Evolutionary conservation across 306 rosid species (phyloP).

Genomic region (Cyamopsis tetragonoloba): DNA sequence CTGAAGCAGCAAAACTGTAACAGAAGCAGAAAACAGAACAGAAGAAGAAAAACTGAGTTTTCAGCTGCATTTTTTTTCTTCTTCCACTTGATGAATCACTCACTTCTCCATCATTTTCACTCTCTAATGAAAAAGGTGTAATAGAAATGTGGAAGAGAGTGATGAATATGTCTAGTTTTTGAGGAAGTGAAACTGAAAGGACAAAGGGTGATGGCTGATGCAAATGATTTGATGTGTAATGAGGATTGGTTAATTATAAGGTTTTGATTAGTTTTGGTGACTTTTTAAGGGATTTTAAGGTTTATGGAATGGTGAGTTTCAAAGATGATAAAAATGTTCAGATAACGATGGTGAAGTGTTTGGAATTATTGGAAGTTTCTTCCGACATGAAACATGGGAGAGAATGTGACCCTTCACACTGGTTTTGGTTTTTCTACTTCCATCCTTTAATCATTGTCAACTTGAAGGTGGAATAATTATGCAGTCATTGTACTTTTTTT

Average conservation of each 20-base stretch:
- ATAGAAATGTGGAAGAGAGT: slow-evolving; percentile 15
- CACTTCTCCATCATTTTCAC: slow-evolving; percentile 49
- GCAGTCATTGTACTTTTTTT: neutral
- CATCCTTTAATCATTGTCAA: slow-evolving; percentile 27
- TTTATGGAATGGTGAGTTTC: slow-evolving; percentile 39
- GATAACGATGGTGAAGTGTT: slow-evolving; percentile 45
- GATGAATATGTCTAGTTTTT: slow-evolving; percentile 10
- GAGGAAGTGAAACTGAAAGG: slow-evolving; percentile 38
- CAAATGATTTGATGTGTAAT: slow-evolving; percentile 28
- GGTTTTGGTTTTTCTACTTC: slow-evolving; percentile 2
- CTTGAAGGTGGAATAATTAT: slow-evolving; percentile 29
- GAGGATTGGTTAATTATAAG: slow-evolving; percentile 29
- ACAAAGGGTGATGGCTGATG: slow-evolving; percentile 40
- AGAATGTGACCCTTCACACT: slow-evolving; percentile 59
- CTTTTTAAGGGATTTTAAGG: slow-evolving; percentile 44
- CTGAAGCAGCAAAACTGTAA: slow-evolving; percentile 28
- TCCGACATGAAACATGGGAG: slow-evolving; percentile 91
- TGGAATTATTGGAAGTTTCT: slow-evolving; percentile 70
- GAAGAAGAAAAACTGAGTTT: slow-evolving; percentile 41
- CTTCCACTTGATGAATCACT: slow-evolving; percentile 27
- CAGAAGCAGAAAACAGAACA: slow-evolving; percentile 39
- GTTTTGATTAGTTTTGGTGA: slow-evolving; percentile 28
- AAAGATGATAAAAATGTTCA: slow-evolving; percentile 51
- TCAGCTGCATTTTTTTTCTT: slow-evolving; percentile 49
- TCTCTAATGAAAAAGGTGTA: slow-evolving; percentile 28